phyloP scores from a whole-genome alignment of 1,284 basidiomycete species.

The Wallemia ichthyophaga region DNA sequence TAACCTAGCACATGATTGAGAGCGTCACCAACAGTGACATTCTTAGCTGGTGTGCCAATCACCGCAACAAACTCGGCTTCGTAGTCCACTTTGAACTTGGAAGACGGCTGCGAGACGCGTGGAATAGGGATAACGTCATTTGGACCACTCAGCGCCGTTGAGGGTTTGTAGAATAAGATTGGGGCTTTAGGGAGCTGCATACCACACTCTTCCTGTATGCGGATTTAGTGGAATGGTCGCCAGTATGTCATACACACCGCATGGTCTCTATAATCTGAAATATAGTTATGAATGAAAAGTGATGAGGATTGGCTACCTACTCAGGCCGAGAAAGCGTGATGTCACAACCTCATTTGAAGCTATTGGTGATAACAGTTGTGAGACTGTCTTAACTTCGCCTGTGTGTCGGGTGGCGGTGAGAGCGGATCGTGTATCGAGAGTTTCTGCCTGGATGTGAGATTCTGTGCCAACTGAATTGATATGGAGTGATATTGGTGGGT shows the following conservation, averaged over 20 bases:
- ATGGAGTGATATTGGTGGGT: too few species aligned
- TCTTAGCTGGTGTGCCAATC: slow-evolving; percentile 5
- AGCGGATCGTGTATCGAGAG: slow-evolving; percentile 2
- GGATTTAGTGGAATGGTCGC: too few species aligned
- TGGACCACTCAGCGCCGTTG: slow-evolving; percentile 4
- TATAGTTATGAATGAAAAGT: neutral
- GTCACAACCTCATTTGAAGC: slow-evolving; percentile 3
- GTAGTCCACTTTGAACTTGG: neutral
- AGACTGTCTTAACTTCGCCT: neutral
- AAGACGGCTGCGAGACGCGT: slow-evolving; percentile 6
- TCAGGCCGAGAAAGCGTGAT: slow-evolving; percentile 8
- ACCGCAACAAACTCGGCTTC: slow-evolving; percentile 7
- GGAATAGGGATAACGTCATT: slow-evolving; percentile 3
- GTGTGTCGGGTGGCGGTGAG: neutral
- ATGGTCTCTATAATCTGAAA: neutral
- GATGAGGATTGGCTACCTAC: slow-evolving; percentile 5
- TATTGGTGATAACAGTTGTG: slow-evolving; percentile 4
- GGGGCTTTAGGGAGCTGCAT: slow-evolving; percentile 6
- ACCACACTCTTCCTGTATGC: slow-evolving; percentile 6
- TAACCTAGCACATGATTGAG: slow-evolving; percentile 4
- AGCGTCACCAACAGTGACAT: slow-evolving; percentile 4
- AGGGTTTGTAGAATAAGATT: slow-evolving; percentile 7
- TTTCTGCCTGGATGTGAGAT: neutral
- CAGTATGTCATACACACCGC: neutral
- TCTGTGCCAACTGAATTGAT: too few species aligned